phyloP scores from a whole-genome alignment of 2,329 filamentous ascomycete species.

The Aspergillus felis region DNA sequence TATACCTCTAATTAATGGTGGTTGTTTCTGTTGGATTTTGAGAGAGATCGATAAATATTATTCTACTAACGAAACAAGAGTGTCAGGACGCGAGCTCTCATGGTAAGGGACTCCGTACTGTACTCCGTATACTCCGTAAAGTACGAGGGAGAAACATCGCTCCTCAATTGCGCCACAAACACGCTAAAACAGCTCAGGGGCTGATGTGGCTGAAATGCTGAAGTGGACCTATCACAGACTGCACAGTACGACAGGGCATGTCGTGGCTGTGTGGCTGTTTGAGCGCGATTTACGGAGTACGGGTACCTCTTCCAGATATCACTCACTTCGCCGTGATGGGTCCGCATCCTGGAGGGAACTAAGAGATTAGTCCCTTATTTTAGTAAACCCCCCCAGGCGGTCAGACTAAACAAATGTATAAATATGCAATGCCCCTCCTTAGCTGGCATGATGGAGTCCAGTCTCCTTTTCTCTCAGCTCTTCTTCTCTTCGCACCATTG shows the following conservation, averaged over 20 bases:
- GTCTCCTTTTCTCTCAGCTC: background rate
- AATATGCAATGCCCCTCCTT: background rate
- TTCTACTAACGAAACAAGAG: too few species aligned
- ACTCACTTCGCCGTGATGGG: too few species aligned
- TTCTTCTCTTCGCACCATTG: background rate
- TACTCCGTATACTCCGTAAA: background rate
- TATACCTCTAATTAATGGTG: too few species aligned
- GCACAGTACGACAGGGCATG: background rate
- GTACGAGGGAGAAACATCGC: too few species aligned
- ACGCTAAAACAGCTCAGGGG: background rate
- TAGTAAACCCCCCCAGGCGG: background rate
- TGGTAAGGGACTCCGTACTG: background rate
- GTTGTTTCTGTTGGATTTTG: too few species aligned
- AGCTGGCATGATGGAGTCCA: background rate
- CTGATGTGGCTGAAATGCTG: background rate
- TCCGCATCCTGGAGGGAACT: background rate
- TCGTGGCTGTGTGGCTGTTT: background rate
- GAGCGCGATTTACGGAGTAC: too few species aligned
- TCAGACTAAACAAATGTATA: background rate
- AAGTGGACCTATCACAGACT: background rate
- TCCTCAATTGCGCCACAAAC: too few species aligned
- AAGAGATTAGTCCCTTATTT: background rate
- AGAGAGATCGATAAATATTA: too few species aligned
- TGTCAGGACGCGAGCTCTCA: too few species aligned
- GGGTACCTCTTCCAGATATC: too few species aligned